Evolutionary conservation across 345 rosid genomes (phyloP).

Genomic region (Crucihimalaya himalaica): DNA sequence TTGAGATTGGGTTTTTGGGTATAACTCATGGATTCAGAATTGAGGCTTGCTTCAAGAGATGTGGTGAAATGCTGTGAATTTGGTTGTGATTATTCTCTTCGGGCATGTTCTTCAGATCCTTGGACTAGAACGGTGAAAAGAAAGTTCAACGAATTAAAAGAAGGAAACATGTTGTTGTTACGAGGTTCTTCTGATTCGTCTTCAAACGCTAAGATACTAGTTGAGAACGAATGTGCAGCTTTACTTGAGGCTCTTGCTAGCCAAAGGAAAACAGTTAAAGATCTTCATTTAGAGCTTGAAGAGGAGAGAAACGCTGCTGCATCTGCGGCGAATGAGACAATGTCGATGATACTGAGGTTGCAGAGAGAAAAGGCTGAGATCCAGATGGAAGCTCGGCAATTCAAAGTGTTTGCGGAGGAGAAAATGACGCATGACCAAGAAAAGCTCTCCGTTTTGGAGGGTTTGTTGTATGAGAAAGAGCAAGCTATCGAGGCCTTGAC

Average conservation of each 20-base stretch:
- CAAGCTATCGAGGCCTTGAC: constrained; percentile 67
- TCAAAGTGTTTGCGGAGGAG: constrained; percentile 74
- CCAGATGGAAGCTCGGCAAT: constrained; percentile 89
- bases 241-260: constrained; percentile 64
- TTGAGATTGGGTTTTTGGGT: constrained; percentile 36
- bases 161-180: constrained; percentile 44
- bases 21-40: constrained; percentile 57
- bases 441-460: constrained; percentile 60
- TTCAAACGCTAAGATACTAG: constrained; percentile 59
- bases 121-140: constrained; percentile 40
- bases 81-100: constrained; percentile 52
- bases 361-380: constrained; percentile 95
- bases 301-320: constrained; percentile 90
- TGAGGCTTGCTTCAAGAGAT: constrained; percentile 42
- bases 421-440: constrained; percentile 81
- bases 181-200: constrained; percentile 50
- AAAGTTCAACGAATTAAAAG: constrained; percentile 37
- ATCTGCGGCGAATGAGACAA: constrained; percentile 84
- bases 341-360: constrained; percentile 91
- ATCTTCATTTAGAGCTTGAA: constrained; percentile 62
- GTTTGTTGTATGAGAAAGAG: constrained; percentile 76
- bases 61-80: constrained; percentile 53
- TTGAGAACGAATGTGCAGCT: constrained; percentile 69
- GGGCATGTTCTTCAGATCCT: constrained; percentile 32
- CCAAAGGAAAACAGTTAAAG: constrained; percentile 63